phyloP scores from a whole-genome alignment of 345 rosid genomes.

The Sapria himalayana region DNA sequence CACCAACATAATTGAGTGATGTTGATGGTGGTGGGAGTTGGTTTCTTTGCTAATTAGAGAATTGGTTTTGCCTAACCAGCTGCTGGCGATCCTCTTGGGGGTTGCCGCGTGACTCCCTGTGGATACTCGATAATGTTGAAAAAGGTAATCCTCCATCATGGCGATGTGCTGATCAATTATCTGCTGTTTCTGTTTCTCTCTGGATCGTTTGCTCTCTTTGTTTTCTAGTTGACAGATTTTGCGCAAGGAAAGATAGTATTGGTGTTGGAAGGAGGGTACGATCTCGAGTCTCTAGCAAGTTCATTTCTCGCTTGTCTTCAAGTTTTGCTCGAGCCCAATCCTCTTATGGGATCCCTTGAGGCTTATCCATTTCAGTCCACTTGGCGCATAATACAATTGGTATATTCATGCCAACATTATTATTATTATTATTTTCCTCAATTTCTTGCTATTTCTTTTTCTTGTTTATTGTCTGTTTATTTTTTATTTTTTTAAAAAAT shows the following conservation, averaged over 20 bases:
- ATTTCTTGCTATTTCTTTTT: constrained; percentile 1
- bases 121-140: constrained; percentile 64
- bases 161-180: neutral
- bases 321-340: constrained; percentile 49
- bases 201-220: constrained; percentile 1
- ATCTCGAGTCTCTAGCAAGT: constrained; percentile 61
- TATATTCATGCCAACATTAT: constrained; percentile 11
- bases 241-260: constrained; percentile 63
- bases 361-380: constrained; percentile 78
- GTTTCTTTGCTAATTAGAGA: too few relatives aligned
- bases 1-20: too few relatives aligned
- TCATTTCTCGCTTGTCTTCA: constrained; percentile 72
- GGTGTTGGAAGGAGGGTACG: constrained; percentile 93
- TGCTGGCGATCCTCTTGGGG: constrained; percentile 68
- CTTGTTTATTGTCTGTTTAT: neutral
- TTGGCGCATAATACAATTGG: constrained; percentile 64
- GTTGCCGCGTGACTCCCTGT: constrained; percentile 61
- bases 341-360: constrained; percentile 28
- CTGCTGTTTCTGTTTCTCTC: constrained; percentile 5
- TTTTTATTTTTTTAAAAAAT: constrained; percentile 7
- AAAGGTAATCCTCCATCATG: constrained; percentile 26
- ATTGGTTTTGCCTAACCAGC: too few relatives aligned
- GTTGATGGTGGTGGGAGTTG: too few relatives aligned
- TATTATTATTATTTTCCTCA: neutral
- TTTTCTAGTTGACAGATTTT: constrained; percentile 64